Percentiles rank a stretch among this genome's conserved stretches.
Evolutionary conservation across 176 grass and related monocot genomes (phyloP).

Genomic region (Sorghum bicolor): Sorghum_bicolor_NCBIv3 NC_012870.2:70397001-70397500

Average conservation of each 20-base stretch:
- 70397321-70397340: background rate
- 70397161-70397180: slow-evolving; percentile 51
- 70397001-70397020: slow-evolving; percentile 60
- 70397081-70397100: background rate
- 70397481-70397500: too few relatives aligned
- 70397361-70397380: background rate
- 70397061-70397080: background rate
- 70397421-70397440: too few relatives aligned
- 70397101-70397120: background rate
- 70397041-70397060: slow-evolving; percentile 21
- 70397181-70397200: slow-evolving; percentile 73
- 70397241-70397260: slow-evolving; percentile 93
- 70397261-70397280: slow-evolving; percentile 88
- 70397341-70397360: background rate
- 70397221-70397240: slow-evolving; percentile 91
- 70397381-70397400: too few relatives aligned
- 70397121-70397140: background rate
- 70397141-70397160: background rate
- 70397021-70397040: slow-evolving; percentile 93
- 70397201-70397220: slow-evolving; percentile 58
- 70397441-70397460: too few relatives aligned
- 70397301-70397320: background rate
- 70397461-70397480: too few relatives aligned
- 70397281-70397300: slow-evolving; percentile 59
- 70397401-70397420: too few relatives aligned